These are phyloP conservation scores for Lachnellula hyalina DNA, from an alignment of 2,329 filamentous ascomycete genomes.

Conservation along the genomic window DNA sequence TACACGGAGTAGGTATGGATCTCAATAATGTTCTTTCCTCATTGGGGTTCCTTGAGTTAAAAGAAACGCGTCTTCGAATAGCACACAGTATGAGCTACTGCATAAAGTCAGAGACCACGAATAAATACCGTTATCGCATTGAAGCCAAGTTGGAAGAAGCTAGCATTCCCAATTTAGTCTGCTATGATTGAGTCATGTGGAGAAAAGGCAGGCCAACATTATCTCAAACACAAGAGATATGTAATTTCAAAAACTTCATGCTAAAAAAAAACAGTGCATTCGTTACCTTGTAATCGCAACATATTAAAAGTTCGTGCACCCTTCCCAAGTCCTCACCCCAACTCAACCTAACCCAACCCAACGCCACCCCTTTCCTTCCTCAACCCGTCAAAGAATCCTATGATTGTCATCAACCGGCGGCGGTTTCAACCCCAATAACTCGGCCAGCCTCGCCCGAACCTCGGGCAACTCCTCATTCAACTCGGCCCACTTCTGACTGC, in stretches of 20 bases:
- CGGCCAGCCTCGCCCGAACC: slow-evolving; percentile 7
- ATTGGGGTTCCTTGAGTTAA: too few relatives aligned
- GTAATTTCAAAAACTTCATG: neutral
- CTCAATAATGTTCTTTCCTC: too few relatives aligned
- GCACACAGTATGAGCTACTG: too few relatives aligned
- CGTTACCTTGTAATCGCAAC: too few relatives aligned
- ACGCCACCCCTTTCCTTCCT: neutral
- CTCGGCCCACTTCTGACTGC: neutral
- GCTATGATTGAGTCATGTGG: too few relatives aligned
- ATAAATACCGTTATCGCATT: neutral
- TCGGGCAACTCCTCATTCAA: slow-evolving; percentile 9
- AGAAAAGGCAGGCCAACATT: neutral
- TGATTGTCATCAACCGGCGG: slow-evolving; percentile 5
- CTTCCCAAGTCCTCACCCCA: neutral
- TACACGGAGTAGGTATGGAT: too few relatives aligned
- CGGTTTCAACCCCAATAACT: slow-evolving; percentile 12
- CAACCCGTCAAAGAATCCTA: slow-evolving; percentile 10
- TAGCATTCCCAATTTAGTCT: too few relatives aligned
- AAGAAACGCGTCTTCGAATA: too few relatives aligned
- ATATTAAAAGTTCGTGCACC: too few relatives aligned
- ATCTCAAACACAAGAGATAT: neutral
- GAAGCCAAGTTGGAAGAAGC: neutral
- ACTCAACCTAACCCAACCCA: neutral
- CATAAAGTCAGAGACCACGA: neutral
- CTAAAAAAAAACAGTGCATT: neutral